Percentiles rank a stretch among this genome's conserved stretches.
Conservation (phyloP, 164 flowering plant genomes). For the Platanus orientalis region DNA sequence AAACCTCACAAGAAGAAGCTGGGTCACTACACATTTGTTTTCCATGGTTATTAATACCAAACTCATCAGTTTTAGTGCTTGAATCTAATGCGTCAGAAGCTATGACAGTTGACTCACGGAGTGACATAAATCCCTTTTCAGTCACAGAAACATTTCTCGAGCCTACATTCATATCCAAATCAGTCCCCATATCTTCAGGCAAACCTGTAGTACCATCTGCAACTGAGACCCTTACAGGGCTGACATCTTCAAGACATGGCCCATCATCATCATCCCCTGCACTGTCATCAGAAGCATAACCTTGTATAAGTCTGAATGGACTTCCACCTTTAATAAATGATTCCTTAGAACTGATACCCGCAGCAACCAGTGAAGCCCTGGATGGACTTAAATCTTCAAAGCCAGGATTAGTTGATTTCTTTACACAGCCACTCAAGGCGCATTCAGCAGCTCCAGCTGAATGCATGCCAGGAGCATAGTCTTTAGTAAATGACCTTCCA, state of each 20-base stretch:
- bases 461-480: constrained; percentile 8
- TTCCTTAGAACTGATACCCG: constrained; percentile 16
- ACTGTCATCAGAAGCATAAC: constrained; percentile 66
- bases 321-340: constrained; percentile 27
- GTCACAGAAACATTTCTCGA: constrained; percentile 13
- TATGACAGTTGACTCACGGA: constrained; percentile 5
- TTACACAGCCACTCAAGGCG: constrained; percentile 5
- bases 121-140: constrained; percentile 10
- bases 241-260: constrained; percentile 21
- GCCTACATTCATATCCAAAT: constrained; percentile 12
- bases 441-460: constrained; percentile 16
- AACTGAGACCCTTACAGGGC: constrained; percentile 16
- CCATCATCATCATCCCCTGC: constrained; percentile 35
- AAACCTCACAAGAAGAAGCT: constrained; percentile 11
- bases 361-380: constrained; percentile 18
- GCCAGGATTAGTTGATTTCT: constrained; percentile 9
- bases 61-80: constrained; percentile 10
- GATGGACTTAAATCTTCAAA: constrained; percentile 6
- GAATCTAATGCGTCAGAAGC: constrained; percentile 3
- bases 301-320: constrained; percentile 55
- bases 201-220: constrained; percentile 9
- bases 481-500: constrained; percentile 8
- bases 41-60: constrained; percentile 5
- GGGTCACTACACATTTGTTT: constrained; percentile 10
- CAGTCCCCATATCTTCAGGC: constrained; percentile 15